phyloP scores from a whole-genome alignment of 495 filamentous ascomycete genomes.

The Podospora bellae-mahoneyi region DNA sequence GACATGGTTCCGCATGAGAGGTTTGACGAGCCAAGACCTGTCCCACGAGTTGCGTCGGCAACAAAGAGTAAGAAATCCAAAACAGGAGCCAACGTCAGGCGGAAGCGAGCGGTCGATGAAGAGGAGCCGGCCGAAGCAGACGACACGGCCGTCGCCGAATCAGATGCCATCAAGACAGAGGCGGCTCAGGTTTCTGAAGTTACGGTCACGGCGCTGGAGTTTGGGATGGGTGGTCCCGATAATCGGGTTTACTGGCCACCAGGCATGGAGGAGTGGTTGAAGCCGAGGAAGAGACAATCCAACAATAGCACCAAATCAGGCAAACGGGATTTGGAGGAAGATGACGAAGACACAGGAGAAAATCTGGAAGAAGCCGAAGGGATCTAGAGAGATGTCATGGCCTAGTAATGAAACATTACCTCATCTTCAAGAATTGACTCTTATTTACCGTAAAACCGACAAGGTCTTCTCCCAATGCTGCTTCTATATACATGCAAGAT shows the following conservation, averaged over 20 bases:
- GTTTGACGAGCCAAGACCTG: constrained; percentile 70
- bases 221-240: constrained; percentile 87
- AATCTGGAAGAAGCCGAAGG: neutral
- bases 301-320: constrained; percentile 43
- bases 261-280: constrained; percentile 86
- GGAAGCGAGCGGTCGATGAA: constrained; percentile 26
- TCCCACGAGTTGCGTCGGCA: constrained; percentile 42
- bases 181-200: constrained; percentile 25
- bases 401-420: no score
- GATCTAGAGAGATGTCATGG: neutral
- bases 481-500: neutral
- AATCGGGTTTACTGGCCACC: constrained; percentile 87
- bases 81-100: constrained; percentile 21
- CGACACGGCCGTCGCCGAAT: constrained; percentile 42
- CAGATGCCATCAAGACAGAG: constrained; percentile 26
- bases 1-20: constrained; percentile 76
- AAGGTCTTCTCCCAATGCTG: neutral
- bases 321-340: neutral
- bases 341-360: constrained; percentile 8
- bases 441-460: neutral
- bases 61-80: constrained; percentile 37
- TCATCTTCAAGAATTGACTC: neutral
- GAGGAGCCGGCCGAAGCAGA: constrained; percentile 39
- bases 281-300: constrained; percentile 68
- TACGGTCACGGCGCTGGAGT: constrained; percentile 63